Conservation (phyloP, 371 early-diverging fungal genomes). For the Mucor plumbeus region DNA sequence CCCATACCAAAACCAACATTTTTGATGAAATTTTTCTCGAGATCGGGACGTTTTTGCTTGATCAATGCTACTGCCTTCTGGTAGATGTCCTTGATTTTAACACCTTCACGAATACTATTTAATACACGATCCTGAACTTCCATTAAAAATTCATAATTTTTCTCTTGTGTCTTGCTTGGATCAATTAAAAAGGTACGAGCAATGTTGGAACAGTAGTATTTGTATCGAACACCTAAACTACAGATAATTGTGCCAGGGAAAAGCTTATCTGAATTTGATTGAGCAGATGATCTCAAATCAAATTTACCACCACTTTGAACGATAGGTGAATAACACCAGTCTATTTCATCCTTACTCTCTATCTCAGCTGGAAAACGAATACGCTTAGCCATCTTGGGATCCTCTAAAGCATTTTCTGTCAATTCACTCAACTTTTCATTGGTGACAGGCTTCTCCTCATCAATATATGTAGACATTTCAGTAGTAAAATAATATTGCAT, state of each 20-base stretch:
- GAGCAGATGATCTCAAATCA: slow-evolving; percentile 84
- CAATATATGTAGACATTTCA: slow-evolving; percentile 85
- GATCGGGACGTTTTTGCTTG: slow-evolving; percentile 80
- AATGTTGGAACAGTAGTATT: slow-evolving; percentile 92
- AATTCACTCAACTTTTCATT: slow-evolving; percentile 86
- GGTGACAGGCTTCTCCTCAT: slow-evolving; percentile 85
- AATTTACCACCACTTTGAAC: slow-evolving; percentile 97
- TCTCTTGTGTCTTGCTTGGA: slow-evolving; percentile 89
- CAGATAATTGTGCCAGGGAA: slow-evolving; percentile 91
- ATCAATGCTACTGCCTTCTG: slow-evolving; percentile 71
- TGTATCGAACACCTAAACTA: slow-evolving; percentile 92
- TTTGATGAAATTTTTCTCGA: slow-evolving; percentile 82
- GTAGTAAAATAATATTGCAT: slow-evolving; percentile 89
- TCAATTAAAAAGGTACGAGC: slow-evolving; percentile 93
- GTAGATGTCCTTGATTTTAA: slow-evolving; percentile 80
- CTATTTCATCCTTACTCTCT: slow-evolving; percentile 59
- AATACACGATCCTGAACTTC: slow-evolving; percentile 80
- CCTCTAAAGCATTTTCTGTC: slow-evolving; percentile 73
- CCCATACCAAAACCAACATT: slow-evolving; percentile 95
- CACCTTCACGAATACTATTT: slow-evolving; percentile 79
- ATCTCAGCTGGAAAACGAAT: slow-evolving; percentile 73
- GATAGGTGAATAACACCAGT: slow-evolving; percentile 96
- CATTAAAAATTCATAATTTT: slow-evolving; percentile 88
- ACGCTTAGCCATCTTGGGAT: slow-evolving; percentile 69
- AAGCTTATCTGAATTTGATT: slow-evolving; percentile 72